Conservation (phyloP, 305 asterid genomes). For the Solanum hybrid region DNA sequence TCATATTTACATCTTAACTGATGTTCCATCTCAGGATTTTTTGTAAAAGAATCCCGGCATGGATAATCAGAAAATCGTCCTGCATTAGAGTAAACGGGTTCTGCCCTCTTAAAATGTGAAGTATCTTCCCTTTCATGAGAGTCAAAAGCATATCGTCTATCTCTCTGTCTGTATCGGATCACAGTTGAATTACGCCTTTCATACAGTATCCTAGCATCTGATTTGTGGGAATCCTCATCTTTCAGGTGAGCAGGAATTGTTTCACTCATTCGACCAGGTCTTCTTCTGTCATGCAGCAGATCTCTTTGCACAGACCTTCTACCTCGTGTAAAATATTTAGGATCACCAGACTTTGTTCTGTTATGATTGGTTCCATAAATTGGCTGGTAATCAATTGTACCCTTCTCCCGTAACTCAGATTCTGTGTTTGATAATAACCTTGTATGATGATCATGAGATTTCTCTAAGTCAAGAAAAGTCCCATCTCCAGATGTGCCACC, state of each 20-base stretch:
- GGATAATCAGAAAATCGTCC: slow-evolving; percentile 20
- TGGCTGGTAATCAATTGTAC: slow-evolving; percentile 13
- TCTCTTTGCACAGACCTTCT: slow-evolving; percentile 16
- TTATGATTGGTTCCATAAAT: slow-evolving; percentile 11
- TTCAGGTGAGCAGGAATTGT: slow-evolving; percentile 10
- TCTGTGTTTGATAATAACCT: slow-evolving; percentile 8
- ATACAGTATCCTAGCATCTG: slow-evolving; percentile 19
- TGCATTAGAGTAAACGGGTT: slow-evolving; percentile 12
- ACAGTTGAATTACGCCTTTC: slow-evolving; percentile 15
- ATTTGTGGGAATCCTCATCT: slow-evolving; percentile 20
- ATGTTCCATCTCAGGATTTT: slow-evolving; percentile 17
- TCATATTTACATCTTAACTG: slow-evolving; percentile 20
- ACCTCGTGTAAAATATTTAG: slow-evolving; percentile 20
- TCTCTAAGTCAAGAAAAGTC: slow-evolving; percentile 6
- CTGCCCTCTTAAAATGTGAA: slow-evolving; percentile 14
- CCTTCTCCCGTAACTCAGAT: slow-evolving; percentile 11
- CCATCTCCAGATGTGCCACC: slow-evolving; percentile 12
- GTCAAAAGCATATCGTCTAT: slow-evolving; percentile 7
- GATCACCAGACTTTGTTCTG: slow-evolving; percentile 14
- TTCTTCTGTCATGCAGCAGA: slow-evolving; percentile 11
- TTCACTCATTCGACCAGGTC: slow-evolving; percentile 13
- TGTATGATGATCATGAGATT: slow-evolving; percentile 12
- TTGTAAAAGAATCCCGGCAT: slow-evolving; percentile 10
- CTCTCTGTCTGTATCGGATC: slow-evolving; percentile 15
- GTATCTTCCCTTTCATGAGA: slow-evolving; percentile 15